Evolutionary conservation across 2,329 filamentous ascomycete species (phyloP), one percentile per base, ranked within the genome.

Genomic region (Parafenestella ontariensis): DNA sequence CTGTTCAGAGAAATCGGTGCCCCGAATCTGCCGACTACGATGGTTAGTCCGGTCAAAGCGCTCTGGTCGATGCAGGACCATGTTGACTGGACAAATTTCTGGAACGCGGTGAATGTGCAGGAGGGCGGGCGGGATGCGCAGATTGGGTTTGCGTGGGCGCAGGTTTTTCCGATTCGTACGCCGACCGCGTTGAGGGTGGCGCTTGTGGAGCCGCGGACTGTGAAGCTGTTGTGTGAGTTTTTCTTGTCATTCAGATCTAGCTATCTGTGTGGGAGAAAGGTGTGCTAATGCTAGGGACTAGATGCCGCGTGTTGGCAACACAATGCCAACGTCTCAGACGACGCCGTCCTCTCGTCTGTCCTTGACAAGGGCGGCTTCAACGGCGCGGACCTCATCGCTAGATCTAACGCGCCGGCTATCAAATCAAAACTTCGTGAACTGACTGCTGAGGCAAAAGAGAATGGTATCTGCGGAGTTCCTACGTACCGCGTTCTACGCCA

Each of bases 1-100:
- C 43, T 75, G 28, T 74, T 74, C 21, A 61, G 70, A 34, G 71
- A 74, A 56, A 74, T 74, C 21, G 72, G 72, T 1, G 70, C 72
- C 3, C 72, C 72, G 10, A 71, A 70, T 23, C 36, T 73, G 33
- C 71, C 72, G 1, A 63, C 64, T 56, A 40, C 54, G 2, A 66
- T 68, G 6, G 41, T 68, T 0, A 72, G 67, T 11, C 41, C 49
- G 21, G 37, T 62, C 6, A 74, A 75, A 53, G 62, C 65, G 8
- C 24, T 51, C 2, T 74, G 68, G 64, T 56, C 62, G 20, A 56
- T 58, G 23, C 69, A 69, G 21, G 72, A 75, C 41, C 69, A 73
- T 24, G 61, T 58, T 3, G 71, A 74, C 36, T 75, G 71, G 72
- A 59, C 62, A 1, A 55, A 52, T 10, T 74, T 59, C 29, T 74